A percentile compares a stretch with the other conserved stretches of the same genome.
phyloP scores from a whole-genome alignment of 176 grass and related monocot species.

The Pontederia paniculata region DNA sequence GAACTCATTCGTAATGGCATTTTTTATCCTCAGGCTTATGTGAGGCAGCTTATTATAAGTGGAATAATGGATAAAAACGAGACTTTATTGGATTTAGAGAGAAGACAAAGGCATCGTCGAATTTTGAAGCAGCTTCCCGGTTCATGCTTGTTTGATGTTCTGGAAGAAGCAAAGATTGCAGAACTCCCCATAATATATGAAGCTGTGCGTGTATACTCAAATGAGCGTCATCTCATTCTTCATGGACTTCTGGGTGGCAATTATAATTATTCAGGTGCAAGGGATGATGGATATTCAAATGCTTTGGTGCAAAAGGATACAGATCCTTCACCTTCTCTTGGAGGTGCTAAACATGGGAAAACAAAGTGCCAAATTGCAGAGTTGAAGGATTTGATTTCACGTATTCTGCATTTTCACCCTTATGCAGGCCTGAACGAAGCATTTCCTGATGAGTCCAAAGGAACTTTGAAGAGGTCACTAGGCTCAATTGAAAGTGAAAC shows the following conservation, averaged over 20 bases:
- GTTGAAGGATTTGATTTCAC: conserved; percentile 58
- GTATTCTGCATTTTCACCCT: conserved; percentile 51
- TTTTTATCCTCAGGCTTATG: conserved; percentile 92
- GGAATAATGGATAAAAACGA: conserved; percentile 66
- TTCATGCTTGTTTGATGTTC: conserved; percentile 56
- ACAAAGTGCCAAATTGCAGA: conserved; percentile 50
- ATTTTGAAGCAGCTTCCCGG: conserved; percentile 85
- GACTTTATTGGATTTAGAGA: conserved; percentile 56
- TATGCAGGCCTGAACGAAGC: conserved; percentile 25
- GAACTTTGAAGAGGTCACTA: conserved; percentile 45
- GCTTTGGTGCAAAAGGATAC: conserved; percentile 35
- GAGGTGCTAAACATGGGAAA: conserved; percentile 39
- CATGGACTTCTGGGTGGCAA: conserved; percentile 47
- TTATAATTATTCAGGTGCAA: conserved; percentile 29
- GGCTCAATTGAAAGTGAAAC: conserved; percentile 43
- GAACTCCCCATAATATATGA: conserved; percentile 54
- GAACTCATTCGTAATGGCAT: conserved; percentile 78
- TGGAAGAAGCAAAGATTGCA: conserved; percentile 56
- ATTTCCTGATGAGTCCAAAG: conserved; percentile 36
- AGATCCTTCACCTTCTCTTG: conserved; percentile 22
- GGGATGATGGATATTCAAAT: conserved; percentile 24
- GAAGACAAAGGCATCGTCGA: conserved; percentile 68
- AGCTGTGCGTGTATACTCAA: conserved; percentile 58
- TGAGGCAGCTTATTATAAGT: conserved; percentile 92
- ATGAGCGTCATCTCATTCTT: conserved; percentile 77